Conservation (phyloP, 1,284 basidiomycete genomes). For the Cryptococcus floricola region DNA sequence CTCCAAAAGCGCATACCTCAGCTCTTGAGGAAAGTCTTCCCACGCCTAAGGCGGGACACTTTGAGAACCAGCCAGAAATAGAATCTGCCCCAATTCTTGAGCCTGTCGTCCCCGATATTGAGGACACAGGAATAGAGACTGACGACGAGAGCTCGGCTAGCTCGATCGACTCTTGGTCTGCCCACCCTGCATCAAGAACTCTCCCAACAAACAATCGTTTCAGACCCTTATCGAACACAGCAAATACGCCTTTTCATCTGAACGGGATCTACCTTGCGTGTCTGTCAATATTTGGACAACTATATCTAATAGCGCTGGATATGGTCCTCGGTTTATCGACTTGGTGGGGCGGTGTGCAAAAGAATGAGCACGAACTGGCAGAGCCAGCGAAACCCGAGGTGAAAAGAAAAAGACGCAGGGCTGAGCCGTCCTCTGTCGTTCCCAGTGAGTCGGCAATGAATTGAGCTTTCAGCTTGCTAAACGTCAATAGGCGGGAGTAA, state of each 20-base stretch:
- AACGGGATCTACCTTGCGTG: neutral
- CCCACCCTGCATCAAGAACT: too few relatives aligned
- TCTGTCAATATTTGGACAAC: constrained; percentile 1
- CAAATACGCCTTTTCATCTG: neutral
- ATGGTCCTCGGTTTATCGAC: constrained; percentile 3
- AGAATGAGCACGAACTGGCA: neutral
- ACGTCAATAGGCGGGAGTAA: too few relatives aligned
- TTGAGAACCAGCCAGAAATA: too few relatives aligned
- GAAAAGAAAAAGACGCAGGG: constrained; percentile 23
- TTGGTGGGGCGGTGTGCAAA: constrained; percentile 1
- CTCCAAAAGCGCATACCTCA: too few relatives aligned
- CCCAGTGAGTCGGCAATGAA: neutral
- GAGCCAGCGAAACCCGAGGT: constrained; percentile 8
- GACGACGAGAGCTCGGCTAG: neutral
- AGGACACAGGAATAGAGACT: neutral
- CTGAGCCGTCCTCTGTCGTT: neutral
- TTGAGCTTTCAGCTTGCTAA: too few relatives aligned
- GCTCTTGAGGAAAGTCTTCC: too few relatives aligned
- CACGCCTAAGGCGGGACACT: too few relatives aligned
- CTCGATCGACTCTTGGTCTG: too few relatives aligned
- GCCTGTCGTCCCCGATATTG: neutral
- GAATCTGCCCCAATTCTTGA: too few relatives aligned
- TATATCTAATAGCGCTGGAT: constrained; percentile 1
- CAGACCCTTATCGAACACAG: too few relatives aligned
- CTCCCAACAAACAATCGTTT: neutral